Evolutionary conservation across 169 alveolate genomes (phyloP), one percentile per base, ranked within the genome.

Genomic region (Eimeria necatrix): DNA sequence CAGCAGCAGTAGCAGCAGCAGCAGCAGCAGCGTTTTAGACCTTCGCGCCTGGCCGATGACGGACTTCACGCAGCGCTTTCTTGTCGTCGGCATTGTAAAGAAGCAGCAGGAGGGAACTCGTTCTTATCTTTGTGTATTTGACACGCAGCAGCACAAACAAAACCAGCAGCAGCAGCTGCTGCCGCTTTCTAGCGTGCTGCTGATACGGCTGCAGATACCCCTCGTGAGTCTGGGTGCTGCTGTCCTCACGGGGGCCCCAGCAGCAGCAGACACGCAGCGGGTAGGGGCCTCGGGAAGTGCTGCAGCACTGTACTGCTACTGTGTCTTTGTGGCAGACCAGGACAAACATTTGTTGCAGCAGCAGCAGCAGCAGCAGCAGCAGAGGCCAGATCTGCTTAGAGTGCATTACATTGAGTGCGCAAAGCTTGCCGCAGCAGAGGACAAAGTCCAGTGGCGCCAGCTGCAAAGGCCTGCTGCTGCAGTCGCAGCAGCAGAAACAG

Each of bases 1-100:
- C 78, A n/a, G 78, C 78, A 68, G 78, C 78, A 68, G 32, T 52
- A 68, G 78, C 5, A 68, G 78, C 78, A 68, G 78, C 78, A 68
- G 78, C 32, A 18, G 78, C 0, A 18, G 5, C 78, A n/a, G 46
- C 32, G 14, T 8, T 56, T 9, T 8, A 8, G 76, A 64, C 76
- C 18, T n/a, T 64, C 41, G 9, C 9, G 26, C 26, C 76, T 64
- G 76, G 76, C 41, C 76, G 18, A 10, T 64, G 8, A 64, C 76
- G 20, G 76, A 64, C 26, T 20, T 20, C 18, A 64, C 76, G 8
- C 76, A 64, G 76, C 14, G 76, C 32, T 64, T 64, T n/a, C 26
- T 64, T 14, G 26, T 64, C 20, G 76, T 64, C 20, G 76, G 76
- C 26, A 24, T 64, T 20, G 20, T 24, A 5, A 8, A 5, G 41